These are phyloP conservation scores for Cyberlindnera saturnus DNA, from an alignment of 805 yeast genomes.

Conservation along the genomic window DNA sequence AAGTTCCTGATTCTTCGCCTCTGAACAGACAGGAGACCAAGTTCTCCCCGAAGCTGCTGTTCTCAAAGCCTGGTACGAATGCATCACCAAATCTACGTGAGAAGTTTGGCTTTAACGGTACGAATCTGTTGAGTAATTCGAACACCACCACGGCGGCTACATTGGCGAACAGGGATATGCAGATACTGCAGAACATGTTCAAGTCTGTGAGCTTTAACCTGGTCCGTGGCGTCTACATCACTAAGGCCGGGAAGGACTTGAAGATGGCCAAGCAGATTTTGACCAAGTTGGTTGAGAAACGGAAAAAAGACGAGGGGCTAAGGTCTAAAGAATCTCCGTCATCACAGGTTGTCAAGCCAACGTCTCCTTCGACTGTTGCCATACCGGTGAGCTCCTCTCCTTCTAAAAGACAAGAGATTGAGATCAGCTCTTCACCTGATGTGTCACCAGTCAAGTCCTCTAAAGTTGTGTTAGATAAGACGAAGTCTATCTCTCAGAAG, in stretches of 20 bases:
- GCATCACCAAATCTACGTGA: constrained; percentile 28
- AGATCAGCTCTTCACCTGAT: constrained; percentile 23
- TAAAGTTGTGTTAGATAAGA: constrained; percentile 31
- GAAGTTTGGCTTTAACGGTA: constrained; percentile 36
- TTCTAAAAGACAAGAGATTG: constrained; percentile 8
- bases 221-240: constrained; percentile 32
- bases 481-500: constrained; percentile 30
- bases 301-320: constrained; percentile 1
- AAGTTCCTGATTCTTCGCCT: constrained; percentile 49
- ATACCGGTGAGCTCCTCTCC: background rate
- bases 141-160: constrained; percentile 5
- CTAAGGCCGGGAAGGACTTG: constrained; percentile 29
- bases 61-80: constrained; percentile 3
- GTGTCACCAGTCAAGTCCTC: constrained; percentile 27
- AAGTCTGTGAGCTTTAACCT: constrained; percentile 28
- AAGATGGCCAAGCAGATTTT: constrained; percentile 28
- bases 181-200: constrained; percentile 23
- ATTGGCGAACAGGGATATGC: constrained; percentile 17
- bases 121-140: constrained; percentile 11
- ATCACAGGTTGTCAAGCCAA: background rate
- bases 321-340: too few relatives aligned
- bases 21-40: constrained; percentile 9
- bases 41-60: constrained; percentile 15
- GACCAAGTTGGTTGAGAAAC: constrained; percentile 25
- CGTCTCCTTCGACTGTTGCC: background rate